phyloP scores from a whole-genome alignment of 2,329 filamentous ascomycete genomes.

The Thelonectria olida region DNA sequence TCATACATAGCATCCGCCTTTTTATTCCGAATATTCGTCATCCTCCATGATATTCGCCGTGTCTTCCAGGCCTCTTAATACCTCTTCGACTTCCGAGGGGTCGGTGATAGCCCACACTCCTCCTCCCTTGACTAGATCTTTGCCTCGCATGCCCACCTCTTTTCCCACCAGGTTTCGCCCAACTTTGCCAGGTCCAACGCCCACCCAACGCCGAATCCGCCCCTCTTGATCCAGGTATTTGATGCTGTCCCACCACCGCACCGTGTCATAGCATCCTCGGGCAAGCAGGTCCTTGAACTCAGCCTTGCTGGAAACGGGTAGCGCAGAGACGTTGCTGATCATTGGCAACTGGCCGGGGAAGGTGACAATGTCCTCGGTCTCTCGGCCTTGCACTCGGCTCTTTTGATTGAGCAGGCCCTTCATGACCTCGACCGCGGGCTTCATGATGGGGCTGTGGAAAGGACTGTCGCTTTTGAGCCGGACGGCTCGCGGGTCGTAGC shows the following conservation, averaged over 20 bases:
- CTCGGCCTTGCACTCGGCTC: conserved; percentile 61
- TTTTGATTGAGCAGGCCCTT: conserved; percentile 69
- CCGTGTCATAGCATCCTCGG: conserved; percentile 87
- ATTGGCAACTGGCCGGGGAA: conserved; percentile 82
- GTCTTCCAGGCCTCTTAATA: conserved; percentile 71
- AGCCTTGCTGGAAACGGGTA: conserved; percentile 77
- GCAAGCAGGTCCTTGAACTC: conserved; percentile 83
- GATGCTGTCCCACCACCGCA: conserved; percentile 94
- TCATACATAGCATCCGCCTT: conserved; percentile 13
- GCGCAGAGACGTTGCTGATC: conserved; percentile 85
- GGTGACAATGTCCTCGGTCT: conserved; percentile 71
- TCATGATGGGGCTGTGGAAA: conserved; percentile 93
- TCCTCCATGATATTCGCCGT: conserved; percentile 65
- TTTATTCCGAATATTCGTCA: conserved; percentile 49
- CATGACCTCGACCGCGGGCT: conserved; percentile 81
- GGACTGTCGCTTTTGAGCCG: conserved; percentile 87
- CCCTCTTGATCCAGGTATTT: conserved; percentile 86
- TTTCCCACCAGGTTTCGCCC: conserved; percentile 94
- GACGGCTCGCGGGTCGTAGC: conserved; percentile 90
- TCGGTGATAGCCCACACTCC: conserved; percentile 93
- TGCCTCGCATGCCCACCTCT: conserved; percentile 86
- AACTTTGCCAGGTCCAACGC: conserved; percentile 93
- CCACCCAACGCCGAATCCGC: conserved; percentile 85
- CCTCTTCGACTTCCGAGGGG: conserved; percentile 78
- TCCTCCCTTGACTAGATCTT: conserved; percentile 83